Percentiles rank a stretch among this genome's conserved stretches.
Conservation (phyloP, 768 basidiomycete genomes). For the Auricularia sp. region DNA sequence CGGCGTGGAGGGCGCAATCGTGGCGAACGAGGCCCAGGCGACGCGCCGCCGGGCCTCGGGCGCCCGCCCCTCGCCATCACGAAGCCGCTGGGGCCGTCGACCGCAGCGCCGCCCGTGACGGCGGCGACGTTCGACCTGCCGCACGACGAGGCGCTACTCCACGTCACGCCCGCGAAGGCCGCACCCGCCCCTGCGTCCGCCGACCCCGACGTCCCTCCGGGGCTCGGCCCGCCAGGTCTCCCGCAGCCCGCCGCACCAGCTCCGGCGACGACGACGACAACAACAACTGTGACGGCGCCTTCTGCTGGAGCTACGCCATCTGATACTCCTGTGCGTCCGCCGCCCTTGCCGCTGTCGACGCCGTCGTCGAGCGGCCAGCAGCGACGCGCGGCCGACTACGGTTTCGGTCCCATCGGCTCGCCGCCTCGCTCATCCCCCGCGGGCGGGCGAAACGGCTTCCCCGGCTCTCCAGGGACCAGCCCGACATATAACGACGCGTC, state of each 20-base stretch:
- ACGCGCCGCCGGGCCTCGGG: neutral
- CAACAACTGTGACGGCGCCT: neutral
- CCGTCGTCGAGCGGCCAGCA: slow-evolving; percentile 28
- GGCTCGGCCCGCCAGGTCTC: neutral
- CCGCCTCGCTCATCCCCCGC: slow-evolving; percentile 41
- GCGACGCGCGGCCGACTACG: slow-evolving; percentile 29
- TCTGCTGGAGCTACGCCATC: neutral
- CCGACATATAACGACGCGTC: neutral
- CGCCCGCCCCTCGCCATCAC: neutral
- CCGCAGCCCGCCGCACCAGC: neutral
- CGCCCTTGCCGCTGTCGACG: slow-evolving; percentile 43
- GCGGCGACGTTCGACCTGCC: neutral
- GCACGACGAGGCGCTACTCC: neutral
- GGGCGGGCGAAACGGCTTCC: slow-evolving; percentile 28
- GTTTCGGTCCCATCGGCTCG: slow-evolving; percentile 78
- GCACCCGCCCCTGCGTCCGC: neutral
- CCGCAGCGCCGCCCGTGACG: neutral
- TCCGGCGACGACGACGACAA: neutral
- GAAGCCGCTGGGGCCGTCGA: neutral
- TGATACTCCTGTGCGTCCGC: slow-evolving; percentile 14
- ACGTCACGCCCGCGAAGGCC: neutral
- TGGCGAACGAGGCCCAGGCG: slow-evolving; percentile 1
- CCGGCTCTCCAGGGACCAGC: slow-evolving; percentile 37
- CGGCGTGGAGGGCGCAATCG: slow-evolving; percentile 13
- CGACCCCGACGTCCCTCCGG: neutral